Percentiles rank a stretch among this genome's conserved stretches.
These are phyloP conservation scores for Rhodamnia argentea DNA, from an alignment of 345 rosid species.

Conservation along the genomic window DNA sequence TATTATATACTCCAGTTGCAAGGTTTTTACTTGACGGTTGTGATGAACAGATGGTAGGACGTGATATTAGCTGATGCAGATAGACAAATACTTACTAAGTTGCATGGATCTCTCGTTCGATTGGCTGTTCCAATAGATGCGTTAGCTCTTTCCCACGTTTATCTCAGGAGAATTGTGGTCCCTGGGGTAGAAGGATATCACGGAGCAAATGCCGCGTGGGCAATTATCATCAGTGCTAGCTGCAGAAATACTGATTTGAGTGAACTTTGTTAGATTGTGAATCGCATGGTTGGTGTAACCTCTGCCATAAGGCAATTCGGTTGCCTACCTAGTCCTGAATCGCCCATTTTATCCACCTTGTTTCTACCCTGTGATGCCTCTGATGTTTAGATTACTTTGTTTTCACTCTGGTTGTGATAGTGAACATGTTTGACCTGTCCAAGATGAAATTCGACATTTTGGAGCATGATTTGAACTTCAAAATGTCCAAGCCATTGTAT, in stretches of 20 bases:
- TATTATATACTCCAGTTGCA: background rate
- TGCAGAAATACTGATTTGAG: background rate
- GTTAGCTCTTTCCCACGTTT: background rate
- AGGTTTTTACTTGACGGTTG: background rate
- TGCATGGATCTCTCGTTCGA: background rate
- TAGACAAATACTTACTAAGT: background rate
- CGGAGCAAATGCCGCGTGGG: background rate
- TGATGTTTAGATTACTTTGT: background rate
- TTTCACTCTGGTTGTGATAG: background rate
- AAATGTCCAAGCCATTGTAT: background rate
- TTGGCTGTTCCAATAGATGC: background rate
- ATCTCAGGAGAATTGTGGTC: background rate
- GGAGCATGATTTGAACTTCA: background rate
- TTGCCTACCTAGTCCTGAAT: background rate
- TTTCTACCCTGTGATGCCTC: background rate
- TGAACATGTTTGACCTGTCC: background rate
- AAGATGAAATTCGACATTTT: background rate
- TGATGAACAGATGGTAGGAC: background rate
- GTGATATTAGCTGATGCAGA: background rate
- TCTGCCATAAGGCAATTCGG: background rate
- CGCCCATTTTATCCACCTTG: background rate
- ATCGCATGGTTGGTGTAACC: background rate
- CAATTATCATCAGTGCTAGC: background rate
- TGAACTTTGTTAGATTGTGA: background rate
- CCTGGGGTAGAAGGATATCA: background rate